phyloP scores from a whole-genome alignment of 2,329 filamentous ascomycete species.

The Polytolypa hystricis region DNA sequence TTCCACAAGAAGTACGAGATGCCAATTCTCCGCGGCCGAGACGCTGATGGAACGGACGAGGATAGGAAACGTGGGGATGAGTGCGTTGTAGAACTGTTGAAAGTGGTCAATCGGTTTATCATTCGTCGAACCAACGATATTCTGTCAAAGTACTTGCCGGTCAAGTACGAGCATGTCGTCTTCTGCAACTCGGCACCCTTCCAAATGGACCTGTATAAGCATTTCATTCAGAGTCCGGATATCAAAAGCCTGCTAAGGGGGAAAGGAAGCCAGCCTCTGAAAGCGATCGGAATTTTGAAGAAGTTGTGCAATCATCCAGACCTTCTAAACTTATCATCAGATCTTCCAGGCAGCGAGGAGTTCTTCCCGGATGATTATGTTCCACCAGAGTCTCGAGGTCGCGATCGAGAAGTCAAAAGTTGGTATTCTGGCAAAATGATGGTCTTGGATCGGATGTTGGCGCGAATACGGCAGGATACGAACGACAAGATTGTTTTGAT shows the following conservation, averaged over 20 bases:
- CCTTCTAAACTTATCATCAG: slow-evolving; percentile 67
- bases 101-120: slow-evolving; percentile 93
- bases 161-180: slow-evolving; percentile 98
- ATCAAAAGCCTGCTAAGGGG: slow-evolving; percentile 85
- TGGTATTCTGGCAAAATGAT: slow-evolving; percentile 99
- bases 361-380: slow-evolving; percentile 79
- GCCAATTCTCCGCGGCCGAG: slow-evolving; percentile 81
- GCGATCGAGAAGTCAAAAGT: slow-evolving; percentile 82
- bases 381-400: slow-evolving; percentile 72
- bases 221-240: slow-evolving; percentile 91
- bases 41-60: slow-evolving; percentile 75
- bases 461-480: slow-evolving; percentile 86
- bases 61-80: slow-evolving; percentile 77
- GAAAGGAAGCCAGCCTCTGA: slow-evolving; percentile 90
- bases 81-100: slow-evolving; percentile 67
- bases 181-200: slow-evolving; percentile 94
- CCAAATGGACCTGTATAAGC: slow-evolving; percentile 86
- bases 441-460: slow-evolving; percentile 95
- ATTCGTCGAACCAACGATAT: slow-evolving; percentile 97
- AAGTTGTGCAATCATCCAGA: slow-evolving; percentile 98
- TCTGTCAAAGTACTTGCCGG: slow-evolving; percentile 87
- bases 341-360: slow-evolving; percentile 76
- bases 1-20: slow-evolving; percentile 92
- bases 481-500: slow-evolving; percentile 99
- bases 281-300: slow-evolving; percentile 92